Conservation (phyloP, 2,329 filamentous ascomycete species). For the Pyricularia sp. region DNA sequence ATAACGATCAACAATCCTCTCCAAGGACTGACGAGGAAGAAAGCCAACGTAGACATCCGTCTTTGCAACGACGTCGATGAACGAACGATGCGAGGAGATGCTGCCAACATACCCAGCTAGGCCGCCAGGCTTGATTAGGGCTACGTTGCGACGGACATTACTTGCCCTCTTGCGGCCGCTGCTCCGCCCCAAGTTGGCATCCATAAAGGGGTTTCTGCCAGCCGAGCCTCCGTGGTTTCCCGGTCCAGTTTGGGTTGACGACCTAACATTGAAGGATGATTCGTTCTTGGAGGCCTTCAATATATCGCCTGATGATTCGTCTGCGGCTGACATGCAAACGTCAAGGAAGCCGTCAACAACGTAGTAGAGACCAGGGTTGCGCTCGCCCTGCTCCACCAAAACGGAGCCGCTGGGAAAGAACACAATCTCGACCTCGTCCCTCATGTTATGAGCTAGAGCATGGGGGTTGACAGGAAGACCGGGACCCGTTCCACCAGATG, state of each 20-base stretch:
- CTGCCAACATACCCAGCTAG: conserved; percentile 90
- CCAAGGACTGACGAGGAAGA: conserved; percentile 69
- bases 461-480: conserved; percentile 35
- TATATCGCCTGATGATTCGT: conserved; percentile 36
- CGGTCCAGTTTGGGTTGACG: neutral
- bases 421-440: conserved; percentile 89
- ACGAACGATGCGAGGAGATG: conserved; percentile 87
- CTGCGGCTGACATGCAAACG: conserved; percentile 62
- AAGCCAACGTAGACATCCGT: conserved; percentile 98
- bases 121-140: conserved; percentile 86
- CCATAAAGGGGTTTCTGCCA: neutral
- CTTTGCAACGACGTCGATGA: conserved; percentile 92
- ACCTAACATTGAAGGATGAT: conserved; percentile 9
- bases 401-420: conserved; percentile 93
- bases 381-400: conserved; percentile 88
- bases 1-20: conserved; percentile 84
- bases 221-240: neutral
- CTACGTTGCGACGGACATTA: conserved; percentile 54
- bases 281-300: conserved; percentile 16
- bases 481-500: conserved; percentile 42
- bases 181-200: neutral
- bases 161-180: conserved; percentile 20
- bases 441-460: conserved; percentile 62
- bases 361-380: conserved; percentile 94
- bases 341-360: conserved; percentile 95